Conservation (phyloP, 2,329 filamentous ascomycete species). For the Fusarium beomiforme region DNA sequence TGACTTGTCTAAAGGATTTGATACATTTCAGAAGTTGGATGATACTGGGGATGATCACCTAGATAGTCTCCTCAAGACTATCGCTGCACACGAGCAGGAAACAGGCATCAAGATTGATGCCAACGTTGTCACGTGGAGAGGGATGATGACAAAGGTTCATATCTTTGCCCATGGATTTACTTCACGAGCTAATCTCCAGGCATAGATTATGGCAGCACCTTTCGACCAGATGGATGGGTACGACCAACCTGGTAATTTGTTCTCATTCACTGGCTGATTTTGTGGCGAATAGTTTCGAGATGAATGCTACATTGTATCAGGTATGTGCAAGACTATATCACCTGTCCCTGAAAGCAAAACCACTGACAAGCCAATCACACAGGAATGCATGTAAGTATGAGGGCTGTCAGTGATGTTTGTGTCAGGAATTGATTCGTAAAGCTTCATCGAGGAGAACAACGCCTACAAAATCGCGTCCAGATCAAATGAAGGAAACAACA, state of each 20-base stretch:
- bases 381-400: constrained; percentile 64
- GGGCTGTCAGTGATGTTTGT: neutral
- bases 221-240: constrained; percentile 86
- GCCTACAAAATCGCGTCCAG: constrained; percentile 73
- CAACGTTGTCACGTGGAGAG: constrained; percentile 90
- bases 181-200: constrained; percentile 7
- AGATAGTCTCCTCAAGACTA: constrained; percentile 80
- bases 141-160: constrained; percentile 95
- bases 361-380: constrained; percentile 32
- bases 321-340: constrained; percentile 62
- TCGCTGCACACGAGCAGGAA: constrained; percentile 77
- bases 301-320: constrained; percentile 94
- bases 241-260: constrained; percentile 32
- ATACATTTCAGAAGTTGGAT: constrained; percentile 84
- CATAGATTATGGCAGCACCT: constrained; percentile 84
- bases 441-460: constrained; percentile 94
- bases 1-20: constrained; percentile 83
- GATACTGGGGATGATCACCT: constrained; percentile 87
- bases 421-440: constrained; percentile 48
- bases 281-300: constrained; percentile 75
- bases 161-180: neutral
- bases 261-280: constrained; percentile 13
- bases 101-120: constrained; percentile 75
- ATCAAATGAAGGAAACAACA: constrained; percentile 59
- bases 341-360: neutral